These are phyloP conservation scores for Myriosclerotinia curreyana DNA, from an alignment of 2,329 filamentous ascomycete species.

Conservation along the genomic window DNA sequence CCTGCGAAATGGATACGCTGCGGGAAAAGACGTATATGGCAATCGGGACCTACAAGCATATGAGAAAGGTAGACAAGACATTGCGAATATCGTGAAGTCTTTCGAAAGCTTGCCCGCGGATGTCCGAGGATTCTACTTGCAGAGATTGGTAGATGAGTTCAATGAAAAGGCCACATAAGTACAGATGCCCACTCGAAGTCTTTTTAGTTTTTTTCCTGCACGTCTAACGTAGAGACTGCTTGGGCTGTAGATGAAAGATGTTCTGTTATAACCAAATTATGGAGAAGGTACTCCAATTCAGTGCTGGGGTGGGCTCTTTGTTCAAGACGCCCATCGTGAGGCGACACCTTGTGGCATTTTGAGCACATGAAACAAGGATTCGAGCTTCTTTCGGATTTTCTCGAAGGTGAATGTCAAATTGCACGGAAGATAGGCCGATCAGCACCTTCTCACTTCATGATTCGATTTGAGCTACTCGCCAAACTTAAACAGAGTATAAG, in stretches of 20 bases:
- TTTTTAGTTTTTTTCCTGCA: too few relatives aligned
- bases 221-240: neutral
- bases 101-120: conserved; percentile 65
- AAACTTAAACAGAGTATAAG: neutral
- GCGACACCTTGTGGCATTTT: neutral
- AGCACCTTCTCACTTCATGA: neutral
- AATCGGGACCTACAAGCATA: conserved; percentile 83
- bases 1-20: conserved; percentile 63
- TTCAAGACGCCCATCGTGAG: neutral
- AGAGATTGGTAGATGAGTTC: conserved; percentile 69
- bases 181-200: too few relatives aligned
- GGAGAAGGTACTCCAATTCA: neutral
- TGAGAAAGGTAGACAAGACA: conserved; percentile 72
- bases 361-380: neutral
- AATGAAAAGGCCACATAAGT: conserved; percentile 25
- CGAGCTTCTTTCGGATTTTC: neutral
- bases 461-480: neutral
- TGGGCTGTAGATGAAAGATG: neutral
- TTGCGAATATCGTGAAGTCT: conserved; percentile 61
- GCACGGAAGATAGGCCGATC: neutral
- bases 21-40: conserved; percentile 80
- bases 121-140: conserved; percentile 71
- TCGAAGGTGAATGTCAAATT: neutral
- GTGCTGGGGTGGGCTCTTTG: neutral
- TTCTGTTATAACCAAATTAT: neutral